These are phyloP conservation scores for Nemania bipapillata DNA, from an alignment of 2,329 filamentous ascomycete genomes.

Conservation along the genomic window DNA sequence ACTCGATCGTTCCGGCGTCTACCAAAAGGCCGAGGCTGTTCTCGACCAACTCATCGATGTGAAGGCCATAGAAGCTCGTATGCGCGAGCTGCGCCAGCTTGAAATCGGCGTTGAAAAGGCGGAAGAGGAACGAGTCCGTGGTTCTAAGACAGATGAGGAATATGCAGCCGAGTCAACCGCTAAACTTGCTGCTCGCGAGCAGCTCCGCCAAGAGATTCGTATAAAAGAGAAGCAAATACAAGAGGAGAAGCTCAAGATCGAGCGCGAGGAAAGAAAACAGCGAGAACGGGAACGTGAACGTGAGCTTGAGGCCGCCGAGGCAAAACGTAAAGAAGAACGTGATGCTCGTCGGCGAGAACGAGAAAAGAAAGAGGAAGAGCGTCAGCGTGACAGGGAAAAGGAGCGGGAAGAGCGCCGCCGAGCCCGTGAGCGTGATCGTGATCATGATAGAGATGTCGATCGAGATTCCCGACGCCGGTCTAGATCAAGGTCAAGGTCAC, in stretches of 20 bases:
- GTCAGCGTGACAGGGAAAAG: slow-evolving; percentile 61
- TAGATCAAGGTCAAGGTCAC: slow-evolving; percentile 51
- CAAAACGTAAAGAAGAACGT: slow-evolving; percentile 62
- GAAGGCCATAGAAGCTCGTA: slow-evolving; percentile 72
- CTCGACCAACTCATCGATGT: slow-evolving; percentile 76
- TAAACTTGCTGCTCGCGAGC: slow-evolving; percentile 69
- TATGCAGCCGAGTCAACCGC: slow-evolving; percentile 74
- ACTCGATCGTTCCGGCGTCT: slow-evolving; percentile 79
- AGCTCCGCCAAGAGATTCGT: slow-evolving; percentile 68
- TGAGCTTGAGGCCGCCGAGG: slow-evolving; percentile 62
- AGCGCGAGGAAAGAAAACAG: slow-evolving; percentile 65
- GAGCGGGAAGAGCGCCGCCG: slow-evolving; percentile 65
- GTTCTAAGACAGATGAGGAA: slow-evolving; percentile 77
- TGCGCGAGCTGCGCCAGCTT: slow-evolving; percentile 73
- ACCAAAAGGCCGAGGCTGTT: slow-evolving; percentile 74
- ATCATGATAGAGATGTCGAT: slow-evolving; percentile 47
- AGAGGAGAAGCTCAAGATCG: slow-evolving; percentile 69
- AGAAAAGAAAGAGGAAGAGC: slow-evolving; percentile 52
- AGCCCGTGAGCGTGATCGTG: slow-evolving; percentile 54
- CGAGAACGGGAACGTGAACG: slow-evolving; percentile 62
- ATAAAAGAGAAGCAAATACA: slow-evolving; percentile 69
- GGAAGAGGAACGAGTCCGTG: slow-evolving; percentile 70
- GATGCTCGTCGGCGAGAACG: slow-evolving; percentile 61
- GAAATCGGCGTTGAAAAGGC: slow-evolving; percentile 78
- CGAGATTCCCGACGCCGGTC: slow-evolving; percentile 49